A percentile compares a stretch with the other conserved stretches of the same genome.
Conservation (phyloP, 176 grass and related monocot genomes). For the Cenchrus americanus region DNA sequence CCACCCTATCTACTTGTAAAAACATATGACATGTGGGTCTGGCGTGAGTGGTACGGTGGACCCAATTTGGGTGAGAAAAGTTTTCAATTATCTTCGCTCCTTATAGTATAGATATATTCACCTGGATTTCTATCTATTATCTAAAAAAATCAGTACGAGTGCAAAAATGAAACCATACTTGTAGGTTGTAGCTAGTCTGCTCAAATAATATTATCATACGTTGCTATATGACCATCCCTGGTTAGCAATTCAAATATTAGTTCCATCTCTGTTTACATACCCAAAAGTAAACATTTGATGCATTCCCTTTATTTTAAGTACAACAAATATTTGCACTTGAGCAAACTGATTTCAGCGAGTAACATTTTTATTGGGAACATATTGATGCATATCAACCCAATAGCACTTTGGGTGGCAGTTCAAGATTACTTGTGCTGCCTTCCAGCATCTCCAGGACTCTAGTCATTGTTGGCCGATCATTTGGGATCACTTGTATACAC, state of each 20-base stretch:
- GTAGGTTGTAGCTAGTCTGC: too few species aligned
- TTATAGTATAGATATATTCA: too few species aligned
- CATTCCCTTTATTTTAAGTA: background rate
- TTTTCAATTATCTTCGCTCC: too few species aligned
- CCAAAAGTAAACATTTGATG: background rate
- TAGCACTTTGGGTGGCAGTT: constrained; percentile 42
- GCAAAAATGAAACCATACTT: too few species aligned
- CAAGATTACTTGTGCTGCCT: constrained; percentile 4
- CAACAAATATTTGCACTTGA: background rate
- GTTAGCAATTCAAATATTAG: background rate
- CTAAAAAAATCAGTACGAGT: too few species aligned
- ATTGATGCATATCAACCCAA: background rate
- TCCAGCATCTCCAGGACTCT: constrained; percentile 62
- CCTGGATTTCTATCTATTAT: too few species aligned
- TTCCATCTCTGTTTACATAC: background rate
- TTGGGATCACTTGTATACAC: constrained; percentile 53
- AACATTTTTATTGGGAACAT: background rate
- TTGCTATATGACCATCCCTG: background rate
- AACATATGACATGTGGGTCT: too few species aligned
- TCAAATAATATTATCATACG: background rate
- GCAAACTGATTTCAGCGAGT: background rate
- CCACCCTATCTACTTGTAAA: too few species aligned
- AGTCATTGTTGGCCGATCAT: constrained; percentile 50
- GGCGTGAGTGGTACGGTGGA: too few species aligned
- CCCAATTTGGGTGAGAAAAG: too few species aligned